Conservation (phyloP, 169 alveolate genomes). For the Plasmodium falciparum region DNA sequence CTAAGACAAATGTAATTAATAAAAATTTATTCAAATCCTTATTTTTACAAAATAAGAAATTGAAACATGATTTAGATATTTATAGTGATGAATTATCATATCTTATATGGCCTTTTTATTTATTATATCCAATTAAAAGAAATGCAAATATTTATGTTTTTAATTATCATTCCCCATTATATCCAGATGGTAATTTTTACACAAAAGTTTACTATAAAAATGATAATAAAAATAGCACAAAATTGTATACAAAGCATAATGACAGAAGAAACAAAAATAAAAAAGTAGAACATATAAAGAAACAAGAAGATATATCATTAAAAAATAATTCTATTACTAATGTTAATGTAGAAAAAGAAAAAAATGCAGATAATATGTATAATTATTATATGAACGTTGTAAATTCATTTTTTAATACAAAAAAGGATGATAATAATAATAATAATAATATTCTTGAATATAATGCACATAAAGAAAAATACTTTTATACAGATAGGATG, state of each 20-base stretch:
- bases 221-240: not conserved
- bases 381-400: slow-evolving; percentile 11
- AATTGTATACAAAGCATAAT: not conserved
- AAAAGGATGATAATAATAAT: slow-evolving; percentile 6
- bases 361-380: not conserved
- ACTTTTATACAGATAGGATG: slow-evolving; percentile 70
- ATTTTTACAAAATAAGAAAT: slow-evolving; percentile 49
- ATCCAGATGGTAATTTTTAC: slow-evolving; percentile 47
- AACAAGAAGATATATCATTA: not conserved
- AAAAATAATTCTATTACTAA: not conserved
- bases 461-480: slow-evolving; percentile 21
- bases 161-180: slow-evolving; percentile 60
- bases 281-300: not conserved
- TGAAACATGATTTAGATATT: slow-evolving; percentile 47
- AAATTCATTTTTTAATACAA: slow-evolving; percentile 31
- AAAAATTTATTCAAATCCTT: slow-evolving; percentile 43
- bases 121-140: slow-evolving; percentile 32
- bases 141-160: slow-evolving; percentile 37
- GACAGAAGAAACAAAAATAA: not conserved
- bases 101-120: slow-evolving; percentile 60
- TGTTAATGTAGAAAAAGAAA: slow-evolving; percentile 1
- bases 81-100: slow-evolving; percentile 40
- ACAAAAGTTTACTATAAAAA: slow-evolving; percentile 1
- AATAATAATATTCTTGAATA: slow-evolving; percentile 2
- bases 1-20: slow-evolving; percentile 11